These are phyloP conservation scores for Rhynchospora breviuscula DNA, from an alignment of 176 grass and related monocot species.

Conservation along the genomic window DNA sequence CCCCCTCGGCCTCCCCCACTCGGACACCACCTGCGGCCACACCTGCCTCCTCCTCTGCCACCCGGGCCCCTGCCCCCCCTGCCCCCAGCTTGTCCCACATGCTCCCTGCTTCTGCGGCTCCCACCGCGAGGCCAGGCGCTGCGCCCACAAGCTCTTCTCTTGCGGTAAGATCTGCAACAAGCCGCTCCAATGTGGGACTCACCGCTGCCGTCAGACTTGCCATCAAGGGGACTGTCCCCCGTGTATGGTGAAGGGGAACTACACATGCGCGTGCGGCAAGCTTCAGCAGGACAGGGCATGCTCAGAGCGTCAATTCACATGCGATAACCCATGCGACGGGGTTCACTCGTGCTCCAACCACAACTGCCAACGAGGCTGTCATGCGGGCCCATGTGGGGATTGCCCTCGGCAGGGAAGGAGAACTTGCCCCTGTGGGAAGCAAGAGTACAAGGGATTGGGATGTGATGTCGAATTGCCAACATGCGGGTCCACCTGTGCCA, in stretches of 20 bases:
- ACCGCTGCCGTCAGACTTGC: conserved; percentile 51
- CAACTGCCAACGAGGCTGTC: conserved; percentile 80
- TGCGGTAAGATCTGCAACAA: conserved; percentile 47
- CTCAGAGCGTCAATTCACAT: conserved; percentile 54
- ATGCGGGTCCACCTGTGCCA: conserved; percentile 74
- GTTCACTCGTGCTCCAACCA: conserved; percentile 65
- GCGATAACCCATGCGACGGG: conserved; percentile 49
- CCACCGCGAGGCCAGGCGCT: conserved; percentile 47
- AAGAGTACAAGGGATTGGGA: conserved; percentile 56
- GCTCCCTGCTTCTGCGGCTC: conserved; percentile 66
- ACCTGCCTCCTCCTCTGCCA: conserved; percentile 83
- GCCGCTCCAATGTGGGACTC: conserved; percentile 52
- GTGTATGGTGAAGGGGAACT: conserved; percentile 42
- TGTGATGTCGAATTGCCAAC: conserved; percentile 67
- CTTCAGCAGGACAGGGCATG: conserved; percentile 46
- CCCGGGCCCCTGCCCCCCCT: conserved; percentile 82
- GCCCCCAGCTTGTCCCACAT: conserved; percentile 48
- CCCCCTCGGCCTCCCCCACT: conserved; percentile 30
- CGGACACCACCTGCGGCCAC: conserved; percentile 49
- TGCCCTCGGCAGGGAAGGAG: conserved; percentile 69
- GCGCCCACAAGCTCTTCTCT: conserved; percentile 70
- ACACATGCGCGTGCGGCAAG: conserved; percentile 64
- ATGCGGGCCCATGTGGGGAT: conserved; percentile 61
- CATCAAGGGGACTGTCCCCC: conserved; percentile 63
- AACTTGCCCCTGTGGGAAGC: conserved; percentile 86